Evolutionary conservation across 306 rosid species (phyloP).

Genomic region (Lupinus albus): DNA sequence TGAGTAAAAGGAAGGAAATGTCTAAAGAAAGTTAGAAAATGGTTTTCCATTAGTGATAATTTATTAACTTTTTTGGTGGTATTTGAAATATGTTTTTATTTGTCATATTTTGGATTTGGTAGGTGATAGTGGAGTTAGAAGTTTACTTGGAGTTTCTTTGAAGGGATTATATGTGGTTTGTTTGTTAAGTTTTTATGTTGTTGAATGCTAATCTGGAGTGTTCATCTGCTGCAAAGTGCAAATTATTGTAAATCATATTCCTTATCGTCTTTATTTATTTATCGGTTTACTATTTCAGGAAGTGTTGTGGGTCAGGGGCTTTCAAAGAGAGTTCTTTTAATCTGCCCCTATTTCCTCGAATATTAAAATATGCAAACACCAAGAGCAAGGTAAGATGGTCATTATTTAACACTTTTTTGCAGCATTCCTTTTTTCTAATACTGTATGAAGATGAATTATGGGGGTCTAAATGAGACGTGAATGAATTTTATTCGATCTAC

Average conservation of each 20-base stretch:
- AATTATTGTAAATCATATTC: constrained; percentile 51
- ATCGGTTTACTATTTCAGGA: constrained; percentile 55
- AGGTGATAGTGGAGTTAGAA: constrained; percentile 62
- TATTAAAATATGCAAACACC: constrained; percentile 74
- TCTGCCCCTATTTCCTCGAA: constrained; percentile 36
- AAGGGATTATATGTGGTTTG: constrained; percentile 54
- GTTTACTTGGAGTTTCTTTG: constrained; percentile 59
- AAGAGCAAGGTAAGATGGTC: constrained; percentile 67
- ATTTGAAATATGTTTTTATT: neutral
- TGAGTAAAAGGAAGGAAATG: constrained; percentile 56
- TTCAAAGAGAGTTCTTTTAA: constrained; percentile 41
- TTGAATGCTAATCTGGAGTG: constrained; percentile 39
- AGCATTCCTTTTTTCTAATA: constrained; percentile 1
- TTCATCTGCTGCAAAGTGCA: constrained; percentile 32
- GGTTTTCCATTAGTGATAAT: constrained; percentile 37
- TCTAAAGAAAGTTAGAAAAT: constrained; percentile 35
- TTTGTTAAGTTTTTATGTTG: constrained; percentile 47
- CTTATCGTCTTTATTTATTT: constrained; percentile 54
- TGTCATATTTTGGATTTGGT: constrained; percentile 42
- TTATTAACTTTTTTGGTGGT: constrained; percentile 37
- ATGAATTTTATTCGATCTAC: constrained; percentile 13
- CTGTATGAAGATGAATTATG: neutral
- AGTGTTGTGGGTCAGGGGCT: constrained; percentile 67
- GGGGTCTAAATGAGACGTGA: constrained; percentile 6
- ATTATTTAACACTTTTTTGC: constrained; percentile 29